Evolutionary conservation across 345 rosid species (phyloP).

Genomic region (Kernera saxatilis): DNA sequence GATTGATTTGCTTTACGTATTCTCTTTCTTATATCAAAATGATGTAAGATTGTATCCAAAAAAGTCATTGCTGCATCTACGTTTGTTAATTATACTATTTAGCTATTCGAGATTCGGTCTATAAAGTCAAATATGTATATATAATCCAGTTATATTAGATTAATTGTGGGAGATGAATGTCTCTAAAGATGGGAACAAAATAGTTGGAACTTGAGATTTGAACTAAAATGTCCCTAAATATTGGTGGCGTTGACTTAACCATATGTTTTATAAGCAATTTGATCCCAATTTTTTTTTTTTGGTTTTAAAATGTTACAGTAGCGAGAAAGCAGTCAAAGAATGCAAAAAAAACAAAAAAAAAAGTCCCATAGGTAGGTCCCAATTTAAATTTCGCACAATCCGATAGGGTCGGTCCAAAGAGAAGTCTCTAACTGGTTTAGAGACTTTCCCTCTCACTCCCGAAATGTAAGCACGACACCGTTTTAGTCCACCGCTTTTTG

Average conservation of each 20-base stretch:
- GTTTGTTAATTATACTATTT: background rate
- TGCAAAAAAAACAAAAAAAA: background rate
- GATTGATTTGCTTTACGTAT: constrained; percentile 16
- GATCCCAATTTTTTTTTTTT: background rate
- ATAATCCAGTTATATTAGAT: background rate
- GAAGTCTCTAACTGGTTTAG: background rate
- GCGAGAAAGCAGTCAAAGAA: background rate
- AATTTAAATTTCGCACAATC: background rate
- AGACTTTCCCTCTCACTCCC: background rate
- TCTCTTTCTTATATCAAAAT: background rate
- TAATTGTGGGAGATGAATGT: constrained; percentile 11
- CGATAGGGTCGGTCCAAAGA: background rate
- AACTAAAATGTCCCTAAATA: background rate
- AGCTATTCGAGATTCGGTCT: background rate
- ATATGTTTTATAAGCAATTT: background rate
- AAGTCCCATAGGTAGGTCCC: background rate
- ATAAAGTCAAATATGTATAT: constrained; percentile 12
- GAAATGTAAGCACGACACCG: background rate
- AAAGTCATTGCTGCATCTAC: background rate
- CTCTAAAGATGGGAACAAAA: constrained; percentile 13
- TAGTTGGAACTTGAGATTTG: constrained; percentile 13
- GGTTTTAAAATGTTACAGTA: background rate
- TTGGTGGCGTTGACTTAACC: constrained; percentile 12
- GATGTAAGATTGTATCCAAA: background rate
- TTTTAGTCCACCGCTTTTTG: background rate